Base-by-base conservation (phyloP, 192 early-diverging fungal species). In the Entomortierella beljakovae region DNA sequence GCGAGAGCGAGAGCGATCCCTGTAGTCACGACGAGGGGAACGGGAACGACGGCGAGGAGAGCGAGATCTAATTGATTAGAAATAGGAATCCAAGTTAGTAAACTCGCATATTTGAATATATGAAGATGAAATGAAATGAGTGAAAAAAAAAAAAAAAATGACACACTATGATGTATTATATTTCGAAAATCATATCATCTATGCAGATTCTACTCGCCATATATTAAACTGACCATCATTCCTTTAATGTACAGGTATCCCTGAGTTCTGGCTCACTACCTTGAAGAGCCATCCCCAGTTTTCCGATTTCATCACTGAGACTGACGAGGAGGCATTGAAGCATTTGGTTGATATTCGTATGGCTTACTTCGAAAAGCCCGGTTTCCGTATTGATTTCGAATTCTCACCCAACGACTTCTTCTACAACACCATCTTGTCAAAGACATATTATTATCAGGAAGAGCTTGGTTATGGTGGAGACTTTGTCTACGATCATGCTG, bases 231-330 rank as follows among this genome's bases (percentile, higher is more conserved):
- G n/a, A n/a, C n/a, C n/a, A n/a, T n/a, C n/a, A n/a, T 22, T 57
- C 16, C 56, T 49, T 37, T 31, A 10, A 11, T 56, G 11, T 53
- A 77, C 65, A 64, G 98, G 97, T 68, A 91, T 99, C 42, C 98
- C 98, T 37, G 90, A 94, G 64, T 99, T 99, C 90, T 99, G 98
- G 98, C 86, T 97, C 50, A 98, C 96, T 32, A 89, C 90, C 42
- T 85, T 99, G 86, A 92, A 93, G 88, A 96, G 94, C 87, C 86
- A 96, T 85, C 86, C 89, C 48, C 85, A 89, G 61, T 83, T 99
- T 61, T 80, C 83, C 54, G 95, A 98, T 57, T 87, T 92, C 61
- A 97, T 99, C 81, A 95, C 95, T 35, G 94, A 95, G 57, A 89
- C 88, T 65, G 98, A 99, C 81, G 93, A 96, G 82, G 91, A 91